These are phyloP conservation scores for Rhynchosporium agropyri DNA, from an alignment of 2,329 filamentous ascomycete species.

Conservation along the genomic window DNA sequence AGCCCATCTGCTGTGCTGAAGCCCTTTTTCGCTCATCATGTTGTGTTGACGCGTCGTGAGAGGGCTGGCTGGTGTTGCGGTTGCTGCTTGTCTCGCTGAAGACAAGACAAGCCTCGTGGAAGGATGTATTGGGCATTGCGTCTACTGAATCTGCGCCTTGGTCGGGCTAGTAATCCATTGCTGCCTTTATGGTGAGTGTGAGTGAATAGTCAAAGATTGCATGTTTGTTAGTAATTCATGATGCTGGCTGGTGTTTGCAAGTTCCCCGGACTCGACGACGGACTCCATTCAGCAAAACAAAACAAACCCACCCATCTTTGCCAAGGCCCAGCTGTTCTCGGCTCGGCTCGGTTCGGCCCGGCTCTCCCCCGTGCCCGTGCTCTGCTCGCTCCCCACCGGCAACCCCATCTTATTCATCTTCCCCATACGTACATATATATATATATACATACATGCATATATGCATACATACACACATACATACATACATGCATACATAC, in stretches of 20 bases:
- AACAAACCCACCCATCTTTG: too few relatives aligned
- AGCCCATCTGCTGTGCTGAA: background rate
- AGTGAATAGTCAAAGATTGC: background rate
- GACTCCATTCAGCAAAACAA: too few relatives aligned
- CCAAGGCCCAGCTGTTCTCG: too few relatives aligned
- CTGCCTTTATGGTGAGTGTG: background rate
- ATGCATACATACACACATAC: too few relatives aligned
- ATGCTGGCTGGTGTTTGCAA: background rate
- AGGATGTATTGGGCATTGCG: conserved; percentile 6
- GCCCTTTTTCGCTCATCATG: conserved; percentile 25
- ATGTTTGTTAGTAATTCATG: conserved; percentile 1
- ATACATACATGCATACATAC: too few relatives aligned
- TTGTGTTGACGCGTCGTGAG: conserved; percentile 5
- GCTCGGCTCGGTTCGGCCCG: too few relatives aligned
- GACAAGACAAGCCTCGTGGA: conserved; percentile 5
- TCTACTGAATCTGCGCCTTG: background rate
- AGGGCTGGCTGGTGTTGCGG: background rate
- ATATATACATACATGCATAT: too few relatives aligned
- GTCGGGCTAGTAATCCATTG: background rate
- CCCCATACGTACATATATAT: too few relatives aligned
- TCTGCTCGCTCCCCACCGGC: too few relatives aligned
- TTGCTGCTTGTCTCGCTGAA: conserved; percentile 18
- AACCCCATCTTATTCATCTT: too few relatives aligned
- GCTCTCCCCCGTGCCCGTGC: too few relatives aligned
- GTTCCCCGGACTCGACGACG: too few relatives aligned